A percentile compares a stretch with the other conserved stretches of the same genome.
Evolutionary conservation across 371 early-diverging fungal genomes (phyloP).

Genomic region (Chytridiales sp.): DNA sequence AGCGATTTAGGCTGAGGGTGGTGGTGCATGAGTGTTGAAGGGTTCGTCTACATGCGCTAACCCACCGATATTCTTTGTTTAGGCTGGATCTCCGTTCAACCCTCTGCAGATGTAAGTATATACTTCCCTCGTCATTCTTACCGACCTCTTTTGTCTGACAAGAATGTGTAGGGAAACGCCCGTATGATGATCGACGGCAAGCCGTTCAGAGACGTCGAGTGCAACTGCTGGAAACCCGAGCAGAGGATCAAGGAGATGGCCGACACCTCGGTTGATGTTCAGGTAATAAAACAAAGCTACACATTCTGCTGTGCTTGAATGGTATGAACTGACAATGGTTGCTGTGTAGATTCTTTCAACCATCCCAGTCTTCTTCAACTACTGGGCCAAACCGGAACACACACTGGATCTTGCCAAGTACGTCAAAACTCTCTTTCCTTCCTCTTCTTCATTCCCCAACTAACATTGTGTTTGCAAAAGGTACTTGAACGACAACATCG

Average conservation of each 20-base stretch:
- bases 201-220: slow-evolving; percentile 64
- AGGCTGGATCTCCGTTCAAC: slow-evolving; percentile 34
- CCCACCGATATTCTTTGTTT: too few relatives aligned
- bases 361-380: slow-evolving; percentile 72
- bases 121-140: too few relatives aligned
- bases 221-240: slow-evolving; percentile 70
- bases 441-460: neutral
- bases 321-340: neutral
- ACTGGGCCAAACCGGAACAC: slow-evolving; percentile 53
- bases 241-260: slow-evolving; percentile 49
- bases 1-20: neutral
- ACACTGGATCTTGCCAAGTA: slow-evolving; percentile 39
- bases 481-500: slow-evolving; percentile 72
- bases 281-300: slow-evolving; percentile 39
- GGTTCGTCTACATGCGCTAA: neutral
- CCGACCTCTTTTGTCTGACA: too few relatives aligned
- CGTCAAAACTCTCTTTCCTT: neutral
- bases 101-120: slow-evolving; percentile 10
- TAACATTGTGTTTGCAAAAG: slow-evolving; percentile 5
- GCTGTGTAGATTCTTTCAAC: slow-evolving; percentile 59
- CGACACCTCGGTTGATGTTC: slow-evolving; percentile 58
- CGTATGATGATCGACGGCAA: slow-evolving; percentile 70
- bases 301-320: neutral
- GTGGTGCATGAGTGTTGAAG: neutral
- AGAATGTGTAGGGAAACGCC: slow-evolving; percentile 60